Evolutionary conservation across 2,329 filamentous ascomycete species (phyloP).

Genomic region (Aaosphaeria pasadenensis): DNA sequence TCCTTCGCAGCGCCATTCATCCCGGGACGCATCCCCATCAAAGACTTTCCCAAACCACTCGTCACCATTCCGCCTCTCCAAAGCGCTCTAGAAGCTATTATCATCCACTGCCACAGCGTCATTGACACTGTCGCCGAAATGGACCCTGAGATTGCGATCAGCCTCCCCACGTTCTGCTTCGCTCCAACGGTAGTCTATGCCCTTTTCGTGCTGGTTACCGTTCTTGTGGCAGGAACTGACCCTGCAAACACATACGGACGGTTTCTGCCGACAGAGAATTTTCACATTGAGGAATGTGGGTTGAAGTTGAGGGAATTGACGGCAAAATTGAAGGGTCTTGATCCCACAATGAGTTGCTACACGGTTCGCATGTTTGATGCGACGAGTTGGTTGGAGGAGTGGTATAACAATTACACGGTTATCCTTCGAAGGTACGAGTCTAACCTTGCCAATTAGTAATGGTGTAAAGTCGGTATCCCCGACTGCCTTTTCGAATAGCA

Average conservation of each 20-base stretch:
- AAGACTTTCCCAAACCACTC: constrained; percentile 21
- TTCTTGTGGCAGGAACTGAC: constrained; percentile 16
- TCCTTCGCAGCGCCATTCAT: constrained; percentile 24
- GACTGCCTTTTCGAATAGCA: too few relatives aligned
- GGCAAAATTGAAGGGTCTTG: too few relatives aligned
- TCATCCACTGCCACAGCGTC: constrained; percentile 20
- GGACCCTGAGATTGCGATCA: constrained; percentile 20
- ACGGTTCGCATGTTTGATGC: too few relatives aligned
- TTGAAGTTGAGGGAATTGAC: too few relatives aligned
- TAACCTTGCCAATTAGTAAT: too few relatives aligned
- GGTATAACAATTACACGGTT: too few relatives aligned
- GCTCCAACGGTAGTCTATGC: constrained; percentile 19
- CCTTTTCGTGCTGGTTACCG: constrained; percentile 22
- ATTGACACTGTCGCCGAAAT: constrained; percentile 18
- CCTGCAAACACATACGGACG: constrained; percentile 23
- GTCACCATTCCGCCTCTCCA: constrained; percentile 14
- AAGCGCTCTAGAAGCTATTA: constrained; percentile 11
- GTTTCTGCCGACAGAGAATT: constrained; percentile 12
- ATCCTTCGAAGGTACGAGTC: too few relatives aligned
- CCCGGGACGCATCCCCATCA: constrained; percentile 20
- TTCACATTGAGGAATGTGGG: constrained; percentile 18
- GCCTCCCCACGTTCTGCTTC: constrained; percentile 21
- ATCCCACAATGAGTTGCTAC: too few relatives aligned
- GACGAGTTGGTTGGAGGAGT: too few relatives aligned
- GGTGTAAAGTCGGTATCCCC: too few relatives aligned